Conservation (phyloP, 495 filamentous ascomycete genomes). For the Xylaria grammica region DNA sequence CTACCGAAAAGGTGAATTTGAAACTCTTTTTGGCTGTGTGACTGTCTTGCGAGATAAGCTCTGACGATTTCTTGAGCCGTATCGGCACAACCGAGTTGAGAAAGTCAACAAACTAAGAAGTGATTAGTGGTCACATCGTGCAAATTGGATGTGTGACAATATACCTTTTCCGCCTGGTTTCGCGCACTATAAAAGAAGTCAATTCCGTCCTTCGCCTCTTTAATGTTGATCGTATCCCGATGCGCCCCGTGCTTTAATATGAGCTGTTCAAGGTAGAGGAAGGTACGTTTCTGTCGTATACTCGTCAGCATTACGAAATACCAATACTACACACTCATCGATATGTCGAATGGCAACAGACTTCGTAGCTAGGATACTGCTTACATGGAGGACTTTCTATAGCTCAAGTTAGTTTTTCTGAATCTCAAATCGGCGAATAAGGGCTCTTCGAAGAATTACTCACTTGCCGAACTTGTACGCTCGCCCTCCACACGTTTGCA, state of each 20-base stretch:
- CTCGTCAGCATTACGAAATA: not conserved
- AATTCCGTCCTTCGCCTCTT: conserved; percentile 88
- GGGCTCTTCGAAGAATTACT: not conserved
- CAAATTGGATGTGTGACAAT: not conserved
- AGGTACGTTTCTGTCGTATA: conserved; percentile 79
- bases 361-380: not conserved
- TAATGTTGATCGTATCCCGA: conserved; percentile 94
- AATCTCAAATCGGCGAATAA: not conserved
- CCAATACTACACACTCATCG: not conserved
- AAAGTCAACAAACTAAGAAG: conserved; percentile 77
- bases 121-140: not conserved
- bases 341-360: not conserved
- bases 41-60: conserved; percentile 91
- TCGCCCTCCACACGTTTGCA: conserved; percentile 79
- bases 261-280: conserved; percentile 93
- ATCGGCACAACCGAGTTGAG: conserved; percentile 79
- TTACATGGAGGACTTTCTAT: conserved; percentile 71
- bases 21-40: conserved; percentile 88
- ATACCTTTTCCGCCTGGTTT: conserved; percentile 81
- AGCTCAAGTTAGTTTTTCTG: not conserved
- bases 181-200: conserved; percentile 92
- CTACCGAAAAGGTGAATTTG: conserved; percentile 88
- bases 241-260: conserved; percentile 94
- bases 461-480: conserved; percentile 85
- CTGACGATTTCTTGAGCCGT: conserved; percentile 80